Base-by-base conservation (phyloP, 495 filamentous ascomycete species). In the Annulohypoxylon nitens region DNA sequence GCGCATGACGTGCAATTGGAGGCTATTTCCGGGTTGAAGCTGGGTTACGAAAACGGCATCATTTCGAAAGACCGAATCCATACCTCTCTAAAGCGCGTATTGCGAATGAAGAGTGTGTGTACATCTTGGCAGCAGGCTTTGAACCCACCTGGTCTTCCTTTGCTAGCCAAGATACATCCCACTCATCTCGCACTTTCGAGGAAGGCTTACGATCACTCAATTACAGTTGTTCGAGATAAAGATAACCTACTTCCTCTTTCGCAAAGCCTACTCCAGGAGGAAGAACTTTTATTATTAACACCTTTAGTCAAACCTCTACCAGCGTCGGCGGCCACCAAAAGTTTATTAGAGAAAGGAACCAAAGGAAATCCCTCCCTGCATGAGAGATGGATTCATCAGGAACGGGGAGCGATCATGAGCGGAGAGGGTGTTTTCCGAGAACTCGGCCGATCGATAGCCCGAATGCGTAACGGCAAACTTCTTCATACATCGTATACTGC, bases 401-500 rank as follows among this genome's bases (percentile, higher is more conserved):
- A 88, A 85, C 91, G 81, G 73, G 88, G 76, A 80, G 92, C 92
- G 8, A 90, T 95, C 20, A 90, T 95, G 87, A 95, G 90, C 73
- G 94, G 93, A 48, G 94, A 97, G 78, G 90, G 90, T 34, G 92
- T 97, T 0, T 97, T 97, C 75, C 87, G 92, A 67, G 93, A 95
- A 76, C 82, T 97, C 2, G 94, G 94, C 1, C 83, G 92, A 69
- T 93, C 92, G 2, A 83, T 97, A 3, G 93, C 94, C 4, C 87
- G 94, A 39, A 92, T 95, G 70, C 81, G 94, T 10, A 92, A 89
- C 68, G 93, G 93, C 0, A 91, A 94, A 72, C 88, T 97, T 12
- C 81, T 97, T 34, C 94, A 97, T 78, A 97, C 94, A 1, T 97
- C 93, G 0, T 97, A 97, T 78, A 97, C 94, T 0, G 90, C 93